Conservation (phyloP, 257 asterid genomes). For the Gentiana straminea region DNA sequence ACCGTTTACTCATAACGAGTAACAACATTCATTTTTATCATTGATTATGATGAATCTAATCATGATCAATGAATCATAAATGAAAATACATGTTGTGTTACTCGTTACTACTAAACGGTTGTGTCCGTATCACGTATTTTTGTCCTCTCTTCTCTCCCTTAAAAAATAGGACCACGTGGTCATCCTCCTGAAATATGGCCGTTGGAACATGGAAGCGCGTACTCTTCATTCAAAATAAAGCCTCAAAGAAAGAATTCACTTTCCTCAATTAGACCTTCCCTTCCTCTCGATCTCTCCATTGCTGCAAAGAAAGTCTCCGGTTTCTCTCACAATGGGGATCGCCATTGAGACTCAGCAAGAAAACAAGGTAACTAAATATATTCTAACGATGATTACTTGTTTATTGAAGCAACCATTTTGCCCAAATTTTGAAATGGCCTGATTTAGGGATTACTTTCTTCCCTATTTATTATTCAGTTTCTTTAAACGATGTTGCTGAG, state of each 20-base stretch:
- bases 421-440: not conserved
- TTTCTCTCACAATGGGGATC: conserved; percentile 34
- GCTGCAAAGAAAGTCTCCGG: not conserved
- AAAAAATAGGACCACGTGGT: conserved; percentile 10
- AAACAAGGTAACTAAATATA: conserved; percentile 27
- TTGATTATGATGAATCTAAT: no score
- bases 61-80: no score
- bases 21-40: no score
- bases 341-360: conserved; percentile 34
- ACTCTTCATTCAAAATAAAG: conserved; percentile 12
- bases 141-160: no score
- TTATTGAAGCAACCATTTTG: not conserved
- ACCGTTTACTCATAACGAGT: no score
- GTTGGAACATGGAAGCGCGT: conserved; percentile 7
- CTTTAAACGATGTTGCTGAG: not conserved
- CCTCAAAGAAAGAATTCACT: not conserved
- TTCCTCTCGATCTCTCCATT: not conserved
- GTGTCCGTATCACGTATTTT: no score
- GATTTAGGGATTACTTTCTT: not conserved
- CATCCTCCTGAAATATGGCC: conserved; percentile 11
- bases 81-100: no score
- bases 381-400: not conserved
- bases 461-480: not conserved
- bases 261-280: not conserved
- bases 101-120: no score